Percentiles rank a stretch among this genome's conserved stretches.
phyloP scores from a whole-genome alignment of 2,329 filamentous ascomycete genomes.

The Nemania serpens region DNA sequence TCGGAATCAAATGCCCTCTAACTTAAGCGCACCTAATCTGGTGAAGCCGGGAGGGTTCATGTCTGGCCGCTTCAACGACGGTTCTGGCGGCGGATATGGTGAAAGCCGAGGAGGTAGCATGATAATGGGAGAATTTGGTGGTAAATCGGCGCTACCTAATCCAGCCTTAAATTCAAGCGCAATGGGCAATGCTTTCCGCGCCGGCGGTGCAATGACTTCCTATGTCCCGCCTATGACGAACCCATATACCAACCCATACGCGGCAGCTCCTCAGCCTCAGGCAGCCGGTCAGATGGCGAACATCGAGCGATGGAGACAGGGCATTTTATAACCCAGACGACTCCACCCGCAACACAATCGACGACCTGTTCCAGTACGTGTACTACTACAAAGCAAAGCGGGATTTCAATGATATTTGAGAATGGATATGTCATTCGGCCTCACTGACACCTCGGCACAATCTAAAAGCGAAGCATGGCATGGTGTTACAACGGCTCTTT shows the following conservation, averaged over 20 bases:
- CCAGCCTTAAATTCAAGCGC: constrained; percentile 29
- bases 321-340: constrained; percentile 33
- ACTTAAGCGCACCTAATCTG: constrained; percentile 41
- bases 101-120: constrained; percentile 31
- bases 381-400: background rate
- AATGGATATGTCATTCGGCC: constrained; percentile 2
- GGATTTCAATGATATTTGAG: background rate
- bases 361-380: background rate
- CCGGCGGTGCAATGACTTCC: constrained; percentile 28
- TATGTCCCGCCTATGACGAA: constrained; percentile 30
- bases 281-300: constrained; percentile 39
- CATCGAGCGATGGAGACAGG: constrained; percentile 43
- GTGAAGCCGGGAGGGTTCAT: constrained; percentile 52
- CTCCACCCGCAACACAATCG: background rate
- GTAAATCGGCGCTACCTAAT: constrained; percentile 20
- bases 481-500: constrained; percentile 19
- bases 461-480: constrained; percentile 24
- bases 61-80: constrained; percentile 61
- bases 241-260: constrained; percentile 33
- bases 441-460: constrained; percentile 11
- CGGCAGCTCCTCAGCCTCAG: constrained; percentile 33
- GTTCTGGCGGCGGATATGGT: constrained; percentile 47
- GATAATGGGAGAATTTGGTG: constrained; percentile 27
- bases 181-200: constrained; percentile 33
- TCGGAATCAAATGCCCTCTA: constrained; percentile 55